phyloP scores from a whole-genome alignment of 768 basidiomycete species.

The Leucogyrophana mollusca region DNA sequence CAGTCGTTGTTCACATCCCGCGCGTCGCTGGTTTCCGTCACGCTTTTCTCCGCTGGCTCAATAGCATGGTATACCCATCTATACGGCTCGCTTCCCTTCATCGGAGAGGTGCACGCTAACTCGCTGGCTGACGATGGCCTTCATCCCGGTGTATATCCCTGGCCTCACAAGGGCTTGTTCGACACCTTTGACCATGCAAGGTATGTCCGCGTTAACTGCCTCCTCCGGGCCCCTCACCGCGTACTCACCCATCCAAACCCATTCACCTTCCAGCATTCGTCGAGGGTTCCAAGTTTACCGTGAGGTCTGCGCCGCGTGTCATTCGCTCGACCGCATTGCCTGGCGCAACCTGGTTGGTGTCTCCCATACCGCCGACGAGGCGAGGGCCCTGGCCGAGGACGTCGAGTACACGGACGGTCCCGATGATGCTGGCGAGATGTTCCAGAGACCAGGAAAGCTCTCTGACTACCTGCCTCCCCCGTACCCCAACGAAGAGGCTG shows the following conservation, averaged over 20 bases:
- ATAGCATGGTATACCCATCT: slow-evolving; percentile 97
- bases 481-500: slow-evolving; percentile 98
- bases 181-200: slow-evolving; percentile 97
- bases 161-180: slow-evolving; percentile 85
- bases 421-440: slow-evolving; percentile 95
- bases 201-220: slow-evolving; percentile 45
- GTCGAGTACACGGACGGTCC: slow-evolving; percentile 97
- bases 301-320: slow-evolving; percentile 98
- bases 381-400: slow-evolving; percentile 90
- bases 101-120: slow-evolving; percentile 91
- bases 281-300: slow-evolving; percentile 97
- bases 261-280: slow-evolving; percentile 65
- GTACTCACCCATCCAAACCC: slow-evolving; percentile 9
- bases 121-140: slow-evolving; percentile 92
- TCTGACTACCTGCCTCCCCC: slow-evolving; percentile 95
- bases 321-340: slow-evolving; percentile 98
- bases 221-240: slow-evolving; percentile 4
- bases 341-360: slow-evolving; percentile 99
- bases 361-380: slow-evolving; percentile 92
- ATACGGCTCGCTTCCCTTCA: slow-evolving; percentile 86
- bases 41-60: slow-evolving; percentile 79
- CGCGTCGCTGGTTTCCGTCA: slow-evolving; percentile 71
- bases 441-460: slow-evolving; percentile 96
- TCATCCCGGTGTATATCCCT: slow-evolving; percentile 84
- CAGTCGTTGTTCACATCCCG: slow-evolving; percentile 72